These are phyloP conservation scores for Penicillium roqueforti DNA, from an alignment of 495 filamentous ascomycete species.

Conservation along the genomic window DNA sequence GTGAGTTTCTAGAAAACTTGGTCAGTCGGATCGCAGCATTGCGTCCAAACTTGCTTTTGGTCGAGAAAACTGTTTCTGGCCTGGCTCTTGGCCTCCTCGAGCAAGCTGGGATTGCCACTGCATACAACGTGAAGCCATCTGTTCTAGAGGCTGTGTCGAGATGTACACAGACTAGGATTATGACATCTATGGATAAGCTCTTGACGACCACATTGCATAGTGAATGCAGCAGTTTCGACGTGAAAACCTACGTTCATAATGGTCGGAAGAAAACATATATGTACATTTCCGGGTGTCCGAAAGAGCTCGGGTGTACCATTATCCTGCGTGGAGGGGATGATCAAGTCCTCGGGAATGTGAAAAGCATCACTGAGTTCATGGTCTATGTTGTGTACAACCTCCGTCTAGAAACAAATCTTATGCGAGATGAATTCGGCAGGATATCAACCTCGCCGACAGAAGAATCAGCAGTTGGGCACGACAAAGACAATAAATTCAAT, in stretches of 20 bases:
- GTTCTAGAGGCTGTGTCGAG: slow-evolving; percentile 93
- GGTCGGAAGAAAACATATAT: slow-evolving; percentile 90
- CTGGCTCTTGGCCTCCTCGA: slow-evolving; percentile 83
- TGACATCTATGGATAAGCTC: slow-evolving; percentile 93
- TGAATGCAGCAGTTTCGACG: slow-evolving; percentile 78
- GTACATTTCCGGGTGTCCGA: slow-evolving; percentile 88
- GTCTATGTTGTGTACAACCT: slow-evolving; percentile 97
- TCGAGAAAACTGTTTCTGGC: slow-evolving; percentile 86
- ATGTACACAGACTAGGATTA: slow-evolving; percentile 84
- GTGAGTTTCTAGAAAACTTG: slow-evolving; percentile 88
- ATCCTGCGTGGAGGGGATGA: slow-evolving; percentile 80
- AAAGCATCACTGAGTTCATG: slow-evolving; percentile 97
- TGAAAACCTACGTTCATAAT: slow-evolving; percentile 87
- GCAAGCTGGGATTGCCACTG: slow-evolving; percentile 83
- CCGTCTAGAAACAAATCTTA: slow-evolving; percentile 90
- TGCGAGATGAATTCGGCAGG: slow-evolving; percentile 91
- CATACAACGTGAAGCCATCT: slow-evolving; percentile 91
- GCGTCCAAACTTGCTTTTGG: slow-evolving; percentile 77
- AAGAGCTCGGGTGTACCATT: slow-evolving; percentile 93
- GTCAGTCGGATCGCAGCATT: slow-evolving; percentile 88
- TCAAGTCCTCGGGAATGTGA: slow-evolving; percentile 68
- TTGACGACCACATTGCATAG: slow-evolving; percentile 77
- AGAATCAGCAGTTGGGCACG: slow-evolving; percentile 18
- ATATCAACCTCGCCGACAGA: slow-evolving; percentile 62
- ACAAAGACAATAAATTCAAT: slow-evolving; percentile 4